phyloP scores from a whole-genome alignment of 495 filamentous ascomycete genomes.

The Podospora pseudocomata region DNA sequence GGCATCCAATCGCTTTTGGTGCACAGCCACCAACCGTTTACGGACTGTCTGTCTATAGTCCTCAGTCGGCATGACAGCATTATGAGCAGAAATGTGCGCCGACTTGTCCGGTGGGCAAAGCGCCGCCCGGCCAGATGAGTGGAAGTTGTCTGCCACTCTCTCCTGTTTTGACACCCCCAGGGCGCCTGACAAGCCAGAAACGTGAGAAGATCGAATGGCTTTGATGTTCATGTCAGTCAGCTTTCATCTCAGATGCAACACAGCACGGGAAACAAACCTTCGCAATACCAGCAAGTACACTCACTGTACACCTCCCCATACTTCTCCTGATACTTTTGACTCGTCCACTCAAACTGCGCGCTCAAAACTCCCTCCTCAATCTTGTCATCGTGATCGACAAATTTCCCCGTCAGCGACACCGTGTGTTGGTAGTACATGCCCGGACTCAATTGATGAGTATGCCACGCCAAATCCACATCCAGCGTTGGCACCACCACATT shows the following conservation, averaged over 20 bases:
- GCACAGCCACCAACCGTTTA: constrained; percentile 47
- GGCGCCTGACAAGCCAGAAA: constrained; percentile 40
- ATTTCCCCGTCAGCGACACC: constrained; percentile 37
- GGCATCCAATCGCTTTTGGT: constrained; percentile 51
- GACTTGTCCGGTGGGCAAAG: constrained; percentile 54
- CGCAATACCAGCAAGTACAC: constrained; percentile 92
- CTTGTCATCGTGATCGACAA: constrained; percentile 86
- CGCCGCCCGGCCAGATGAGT: constrained; percentile 51
- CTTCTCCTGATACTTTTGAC: constrained; percentile 60
- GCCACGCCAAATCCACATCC: constrained; percentile 86
- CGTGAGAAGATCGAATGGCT: constrained; percentile 63
- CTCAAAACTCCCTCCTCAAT: constrained; percentile 62
- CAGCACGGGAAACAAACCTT: constrained; percentile 38
- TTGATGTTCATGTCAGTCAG: neutral
- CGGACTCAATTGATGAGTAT: constrained; percentile 65
- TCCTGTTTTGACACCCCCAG: constrained; percentile 45
- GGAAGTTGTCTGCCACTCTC: constrained; percentile 54
- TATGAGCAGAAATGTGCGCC: constrained; percentile 73
- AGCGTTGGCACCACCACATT: constrained; percentile 72
- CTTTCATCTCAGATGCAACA: neutral
- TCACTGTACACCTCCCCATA: constrained; percentile 68
- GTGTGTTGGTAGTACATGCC: constrained; percentile 58
- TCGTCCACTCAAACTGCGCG: constrained; percentile 70
- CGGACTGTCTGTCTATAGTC: constrained; percentile 35
- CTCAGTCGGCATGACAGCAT: constrained; percentile 52